phyloP scores from a whole-genome alignment of 2,329 filamentous ascomycete genomes.

The Fonsecaea nubica region DNA sequence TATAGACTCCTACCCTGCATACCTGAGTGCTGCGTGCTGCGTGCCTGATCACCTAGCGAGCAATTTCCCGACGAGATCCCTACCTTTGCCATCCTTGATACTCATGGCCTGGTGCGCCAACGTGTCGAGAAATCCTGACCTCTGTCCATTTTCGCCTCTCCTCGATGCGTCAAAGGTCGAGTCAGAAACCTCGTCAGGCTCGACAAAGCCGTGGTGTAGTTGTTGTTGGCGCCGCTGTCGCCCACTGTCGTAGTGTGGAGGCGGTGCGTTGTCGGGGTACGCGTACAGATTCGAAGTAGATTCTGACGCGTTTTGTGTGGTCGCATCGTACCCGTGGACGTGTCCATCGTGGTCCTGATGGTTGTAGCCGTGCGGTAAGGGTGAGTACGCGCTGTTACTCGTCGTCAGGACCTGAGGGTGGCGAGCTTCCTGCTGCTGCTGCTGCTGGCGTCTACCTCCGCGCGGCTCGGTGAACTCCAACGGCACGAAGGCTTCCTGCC shows the following conservation, averaged over 20 bases:
- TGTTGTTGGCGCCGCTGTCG: not conserved
- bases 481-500: constrained; percentile 4
- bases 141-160: not conserved
- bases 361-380: constrained; percentile 17
- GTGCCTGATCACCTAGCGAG: constrained; percentile 13
- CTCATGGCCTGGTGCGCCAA: constrained; percentile 13
- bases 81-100: constrained; percentile 18
- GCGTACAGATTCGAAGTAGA: too few relatives aligned
- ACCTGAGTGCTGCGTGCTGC: not conserved
- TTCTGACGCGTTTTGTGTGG: not conserved
- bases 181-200: constrained; percentile 15
- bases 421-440: not conserved
- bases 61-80: constrained; percentile 20
- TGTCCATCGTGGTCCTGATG: not conserved
- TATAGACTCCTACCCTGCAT: too few relatives aligned
- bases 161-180: not conserved
- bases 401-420: constrained; percentile 7
- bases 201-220: constrained; percentile 17
- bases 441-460: not conserved
- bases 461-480: constrained; percentile 23
- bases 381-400: constrained; percentile 15
- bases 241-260: not conserved
- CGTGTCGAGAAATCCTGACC: constrained; percentile 5
- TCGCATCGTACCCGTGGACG: not conserved
- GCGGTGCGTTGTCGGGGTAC: constrained; percentile 2